Percentiles rank a stretch among this genome's conserved stretches.
Conservation (phyloP, 768 basidiomycete genomes). For the Tricholoma furcatifolium region DNA sequence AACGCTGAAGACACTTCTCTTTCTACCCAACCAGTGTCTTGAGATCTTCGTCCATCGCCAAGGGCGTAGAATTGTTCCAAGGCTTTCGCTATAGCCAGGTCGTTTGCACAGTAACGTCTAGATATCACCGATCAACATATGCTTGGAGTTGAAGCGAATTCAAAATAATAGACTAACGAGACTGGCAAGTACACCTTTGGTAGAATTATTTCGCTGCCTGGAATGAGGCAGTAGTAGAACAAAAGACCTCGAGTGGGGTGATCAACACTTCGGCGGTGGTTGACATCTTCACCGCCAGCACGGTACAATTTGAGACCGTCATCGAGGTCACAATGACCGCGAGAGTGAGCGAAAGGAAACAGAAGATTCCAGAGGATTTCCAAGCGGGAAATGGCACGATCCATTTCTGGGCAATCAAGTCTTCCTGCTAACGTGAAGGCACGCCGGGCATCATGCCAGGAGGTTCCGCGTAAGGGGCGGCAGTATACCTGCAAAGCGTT, state of each 20-base stretch:
- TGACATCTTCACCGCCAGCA: conserved; percentile 4
- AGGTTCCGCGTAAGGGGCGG: conserved; percentile 23
- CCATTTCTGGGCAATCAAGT: conserved; percentile 22
- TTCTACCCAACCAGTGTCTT: conserved; percentile 26
- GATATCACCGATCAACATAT: not conserved
- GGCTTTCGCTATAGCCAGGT: conserved; percentile 23
- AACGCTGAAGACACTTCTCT: conserved; percentile 24
- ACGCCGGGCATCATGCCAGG: conserved; percentile 26
- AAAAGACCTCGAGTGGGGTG: conserved; percentile 27
- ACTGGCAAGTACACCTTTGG: conserved; percentile 33
- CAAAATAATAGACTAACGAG: conserved; percentile 20
- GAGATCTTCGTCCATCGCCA: conserved; percentile 12
- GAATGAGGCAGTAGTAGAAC: conserved; percentile 29
- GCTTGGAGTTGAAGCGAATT: not conserved
- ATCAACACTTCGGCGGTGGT: conserved; percentile 14
- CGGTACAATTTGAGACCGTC: conserved; percentile 3
- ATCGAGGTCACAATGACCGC: conserved; percentile 20
- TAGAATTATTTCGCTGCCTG: conserved; percentile 24
- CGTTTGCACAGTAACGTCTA: conserved; percentile 29
- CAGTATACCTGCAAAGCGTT: conserved; percentile 25
- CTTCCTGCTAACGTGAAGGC: conserved; percentile 28
- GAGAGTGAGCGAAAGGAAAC: conserved; percentile 27
- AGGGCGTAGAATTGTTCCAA: conserved; percentile 25
- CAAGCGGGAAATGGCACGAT: conserved; percentile 19
- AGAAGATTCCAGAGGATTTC: conserved; percentile 28